phyloP scores from a whole-genome alignment of 2,329 filamentous ascomycete genomes.

The Aureobasidium vineae region DNA sequence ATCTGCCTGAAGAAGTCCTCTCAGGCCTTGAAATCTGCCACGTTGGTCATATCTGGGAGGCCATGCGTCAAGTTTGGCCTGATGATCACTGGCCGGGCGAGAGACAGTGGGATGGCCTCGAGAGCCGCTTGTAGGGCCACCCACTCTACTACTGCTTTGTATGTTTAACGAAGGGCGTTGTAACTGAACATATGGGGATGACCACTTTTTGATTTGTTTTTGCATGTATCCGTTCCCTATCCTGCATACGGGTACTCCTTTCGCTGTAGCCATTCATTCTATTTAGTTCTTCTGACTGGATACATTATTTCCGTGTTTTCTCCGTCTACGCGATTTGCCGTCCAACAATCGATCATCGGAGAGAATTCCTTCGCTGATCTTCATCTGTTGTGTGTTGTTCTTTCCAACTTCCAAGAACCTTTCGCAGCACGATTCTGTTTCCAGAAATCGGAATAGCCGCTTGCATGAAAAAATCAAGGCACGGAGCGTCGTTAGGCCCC shows the following conservation, averaged over 20 bases:
- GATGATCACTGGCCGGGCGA: conserved; percentile 80
- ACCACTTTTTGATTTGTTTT: neutral
- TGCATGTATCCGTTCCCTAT: neutral
- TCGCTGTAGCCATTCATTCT: neutral
- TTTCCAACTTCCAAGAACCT: conserved; percentile 8
- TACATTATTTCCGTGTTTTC: neutral
- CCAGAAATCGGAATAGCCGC: conserved; percentile 4
- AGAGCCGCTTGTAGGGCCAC: conserved; percentile 67
- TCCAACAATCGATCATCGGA: neutral
- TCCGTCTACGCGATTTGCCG: conserved; percentile 15
- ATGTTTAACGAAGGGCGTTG: neutral
- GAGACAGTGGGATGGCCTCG: conserved; percentile 65
- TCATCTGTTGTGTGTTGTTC: neutral
- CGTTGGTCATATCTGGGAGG: conserved; percentile 92
- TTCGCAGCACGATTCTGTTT: neutral
- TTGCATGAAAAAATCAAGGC: neutral
- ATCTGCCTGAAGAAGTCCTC: conserved; percentile 86
- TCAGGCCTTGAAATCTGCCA: conserved; percentile 84
- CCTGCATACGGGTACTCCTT: neutral
- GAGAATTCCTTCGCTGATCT: neutral
- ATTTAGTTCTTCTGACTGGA: neutral
- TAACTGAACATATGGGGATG: neutral
- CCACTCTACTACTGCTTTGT: neutral
- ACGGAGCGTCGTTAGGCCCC: conserved; percentile 4
- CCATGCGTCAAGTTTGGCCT: conserved; percentile 87